Base-by-base conservation (phyloP, 1,139 yeast genomes). In the Geotrichum klebahnii region DNA sequence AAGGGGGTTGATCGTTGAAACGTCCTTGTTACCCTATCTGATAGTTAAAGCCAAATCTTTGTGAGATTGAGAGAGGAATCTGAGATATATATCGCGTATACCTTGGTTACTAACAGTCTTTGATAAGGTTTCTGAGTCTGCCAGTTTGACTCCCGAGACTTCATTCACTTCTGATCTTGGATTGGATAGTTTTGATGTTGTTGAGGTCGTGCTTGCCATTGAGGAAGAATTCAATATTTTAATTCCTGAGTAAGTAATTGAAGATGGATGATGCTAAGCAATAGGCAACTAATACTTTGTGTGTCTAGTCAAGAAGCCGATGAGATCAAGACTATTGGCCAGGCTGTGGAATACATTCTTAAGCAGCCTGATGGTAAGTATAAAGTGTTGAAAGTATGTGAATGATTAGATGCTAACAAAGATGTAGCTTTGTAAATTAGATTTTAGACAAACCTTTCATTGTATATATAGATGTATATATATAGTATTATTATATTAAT, bases 161-260 rank as follows among this genome's bases (percentile, higher is more conserved):
- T 74, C 81, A 34, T 85, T 83, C 66, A 71, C 80, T 41, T 81
- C 78, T 58, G 96, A 88, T 65, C 76, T 88, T 59, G 95, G 95
- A 1, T 77, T 87, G 61, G 96, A 88, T 71, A 83, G 92, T 29
- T 78, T 88, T 64, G 96, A 88, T 64, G 83, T 85, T 33, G 96
- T 86, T 43, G 96, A 88, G 67, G 90, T 87, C 38, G 79, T 88
- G 38, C 87, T 88, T 88, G 95, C 87, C 61, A 79, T 88, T 56
- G 96, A 88, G 70, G 95, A 87, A 61, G 76, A 72, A 57, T 72
- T 72, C 60, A 68, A 71, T 56, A 73, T 76, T 57, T 85, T 82
- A 66, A 86, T 88, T 66, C 94, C 95, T 44, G 96, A 88, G 64
- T 61, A 61, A 51, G 65, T 55, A 8, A 24, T 12, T 20, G 8